Base-by-base conservation (phyloP, 495 filamentous ascomycete species). In the Aspergillus haitiensis region DNA sequence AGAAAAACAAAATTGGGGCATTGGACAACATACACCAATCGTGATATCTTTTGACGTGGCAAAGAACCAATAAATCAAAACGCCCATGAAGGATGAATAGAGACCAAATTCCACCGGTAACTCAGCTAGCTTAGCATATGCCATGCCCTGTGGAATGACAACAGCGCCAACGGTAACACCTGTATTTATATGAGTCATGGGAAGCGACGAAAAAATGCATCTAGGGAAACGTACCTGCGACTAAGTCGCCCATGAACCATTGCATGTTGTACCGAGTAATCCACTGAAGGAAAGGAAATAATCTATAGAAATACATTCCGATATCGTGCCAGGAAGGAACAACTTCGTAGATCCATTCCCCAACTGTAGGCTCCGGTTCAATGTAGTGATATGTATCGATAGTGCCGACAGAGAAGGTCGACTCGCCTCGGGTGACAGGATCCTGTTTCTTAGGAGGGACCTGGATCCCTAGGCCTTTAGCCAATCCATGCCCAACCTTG, bases 11-110 rank as follows among this genome's bases (percentile, higher is more conserved):
- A 48, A n/a, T n/a, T 46, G 10, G n/a, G 13, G 40, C 36, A 10
- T 15, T 5, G 47, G 10, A 47, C 12, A 52, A 85, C 89, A 80
- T 77, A 93, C 91, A n/a, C 94, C 94, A 53, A 98, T 98, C 7
- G 94, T 98, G 68, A 98, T 98, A 73, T 98, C 94, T 69, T 98
- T 98, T 0, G 95, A 98, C 1, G 94, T 98, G 2, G 94, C 94
- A 66, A 98, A 98, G 72, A 98, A 95, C 94, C 94, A 98, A 65
- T 99, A 99, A 50, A 97, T 72, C 60, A 97, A 70, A 5, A 98
- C 93, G 31, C 94, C 94, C 88, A 98, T 96, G 67, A 99, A 99
- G 0, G 93, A 97, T 1, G 93, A 94, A 70, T 99, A 99, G 0
- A 99, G 78, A 52, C 94, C 94, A 67, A 84, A 99, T 68, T 99